A percentile compares a stretch with the other conserved stretches of the same genome.
Evolutionary conservation across 2,329 filamentous ascomycete genomes (phyloP).

Genomic region (Paracoccidioides lutzii): DNA sequence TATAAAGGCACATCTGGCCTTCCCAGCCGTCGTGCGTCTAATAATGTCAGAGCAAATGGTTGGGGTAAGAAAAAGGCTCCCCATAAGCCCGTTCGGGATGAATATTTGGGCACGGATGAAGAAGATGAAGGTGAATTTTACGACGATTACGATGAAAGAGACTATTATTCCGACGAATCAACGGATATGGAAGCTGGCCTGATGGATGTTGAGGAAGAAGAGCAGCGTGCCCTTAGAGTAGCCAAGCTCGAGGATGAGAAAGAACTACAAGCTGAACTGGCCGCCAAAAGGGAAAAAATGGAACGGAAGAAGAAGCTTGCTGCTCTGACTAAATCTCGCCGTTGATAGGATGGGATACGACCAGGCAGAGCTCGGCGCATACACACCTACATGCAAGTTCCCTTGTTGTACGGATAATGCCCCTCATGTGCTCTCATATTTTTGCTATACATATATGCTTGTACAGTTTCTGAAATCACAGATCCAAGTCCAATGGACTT

Average conservation of each 20-base stretch:
- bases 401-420: no score
- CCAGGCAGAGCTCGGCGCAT: background rate
- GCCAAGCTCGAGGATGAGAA: conserved; percentile 36
- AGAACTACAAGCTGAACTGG: conserved; percentile 31
- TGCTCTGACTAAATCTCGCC: conserved; percentile 24
- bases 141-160: conserved; percentile 22
- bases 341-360: conserved; percentile 10
- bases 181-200: conserved; percentile 41
- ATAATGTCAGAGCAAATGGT: conserved; percentile 16
- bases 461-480: background rate
- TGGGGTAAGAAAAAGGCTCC: background rate
- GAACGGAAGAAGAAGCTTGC: conserved; percentile 32
- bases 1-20: conserved; percentile 34
- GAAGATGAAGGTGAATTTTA: conserved; percentile 34
- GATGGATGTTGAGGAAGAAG: conserved; percentile 35
- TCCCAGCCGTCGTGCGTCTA: conserved; percentile 16
- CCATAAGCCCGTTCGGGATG: conserved; percentile 22
- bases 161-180: conserved; percentile 33
- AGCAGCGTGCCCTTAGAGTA: conserved; percentile 27
- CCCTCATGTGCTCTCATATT: background rate
- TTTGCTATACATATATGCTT: background rate
- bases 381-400: background rate
- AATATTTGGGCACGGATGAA: conserved; percentile 36
- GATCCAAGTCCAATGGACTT: background rate
- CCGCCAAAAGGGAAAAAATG: conserved; percentile 35